Evolutionary conservation across 768 basidiomycete species (phyloP), one percentile per base, ranked within the genome.

Genomic region (Lactifluus piperatus): DNA sequence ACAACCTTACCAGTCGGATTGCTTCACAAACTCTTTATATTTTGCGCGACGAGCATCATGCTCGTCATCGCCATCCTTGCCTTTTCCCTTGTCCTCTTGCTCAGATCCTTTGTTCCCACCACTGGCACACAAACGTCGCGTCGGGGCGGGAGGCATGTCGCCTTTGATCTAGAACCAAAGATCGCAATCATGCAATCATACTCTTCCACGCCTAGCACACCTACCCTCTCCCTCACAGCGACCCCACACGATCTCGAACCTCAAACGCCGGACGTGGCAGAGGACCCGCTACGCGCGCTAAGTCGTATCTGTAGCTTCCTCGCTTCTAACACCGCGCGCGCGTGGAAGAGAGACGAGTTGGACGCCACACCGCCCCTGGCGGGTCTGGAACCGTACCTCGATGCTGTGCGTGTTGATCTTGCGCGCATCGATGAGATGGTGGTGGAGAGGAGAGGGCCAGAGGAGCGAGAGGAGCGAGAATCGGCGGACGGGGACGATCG

Each of bases 201-300:
- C 18, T 27, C 13, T 5, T 18, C 13, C 24, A 24, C 47, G 37
- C 27, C 37, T 5, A 7, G 7, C 29, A 32, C 34, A 26, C 44
- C 46, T 3, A 36, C 47, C n/a, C 52, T 51, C 32, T 60, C 59
- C 1, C 59, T 60, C 48, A 60, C 54, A 11, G 22, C 48, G 30
- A 60, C 59, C 27, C 59, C 59, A 34, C 47, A 27, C 20, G 54
- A 18, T 26, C 54, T 60, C 59, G 59, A 60, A 32, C 54, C 59
- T 11, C 34, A 26, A 34, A 56, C 59, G 34, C 54, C 59, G 11
- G 59, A 55, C 54, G 49, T 32, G 10, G 49, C 44, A 20, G 59
- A 60, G 59, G 59, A 60, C 18, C 59, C 59, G 26, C 27, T 56
- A 2, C 59, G 49, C 11, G 20, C 53, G 16, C 54, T 60, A n/a